These are phyloP conservation scores for Kurtzmaniella quercitrusa DNA, from an alignment of 1,139 yeast genomes.

Conservation along the genomic window DNA sequence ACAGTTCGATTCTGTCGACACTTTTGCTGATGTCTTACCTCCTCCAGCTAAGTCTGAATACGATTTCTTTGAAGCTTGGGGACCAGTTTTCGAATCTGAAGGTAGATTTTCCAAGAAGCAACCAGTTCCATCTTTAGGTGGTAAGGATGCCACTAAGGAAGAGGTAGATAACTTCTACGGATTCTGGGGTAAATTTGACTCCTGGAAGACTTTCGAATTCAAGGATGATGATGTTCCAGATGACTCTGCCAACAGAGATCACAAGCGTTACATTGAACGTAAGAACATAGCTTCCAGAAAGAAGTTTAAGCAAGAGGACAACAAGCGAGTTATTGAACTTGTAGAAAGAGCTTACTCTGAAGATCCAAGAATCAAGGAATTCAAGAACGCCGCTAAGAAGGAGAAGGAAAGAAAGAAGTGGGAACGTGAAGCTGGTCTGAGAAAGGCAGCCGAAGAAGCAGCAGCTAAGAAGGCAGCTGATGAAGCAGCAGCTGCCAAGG, in stretches of 20 bases:
- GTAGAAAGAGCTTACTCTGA: constrained; percentile 84
- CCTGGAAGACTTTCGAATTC: constrained; percentile 98
- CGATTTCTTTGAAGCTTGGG: constrained; percentile 91
- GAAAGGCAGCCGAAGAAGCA: constrained; percentile 92
- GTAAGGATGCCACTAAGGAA: constrained; percentile 59
- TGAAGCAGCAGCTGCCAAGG: constrained; percentile 67
- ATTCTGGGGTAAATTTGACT: constrained; percentile 93
- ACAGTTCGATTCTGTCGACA: constrained; percentile 95
- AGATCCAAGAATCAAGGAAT: constrained; percentile 92
- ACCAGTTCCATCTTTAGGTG: constrained; percentile 85
- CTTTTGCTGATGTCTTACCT: constrained; percentile 76
- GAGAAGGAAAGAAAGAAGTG: constrained; percentile 94
- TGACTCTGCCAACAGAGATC: constrained; percentile 98
- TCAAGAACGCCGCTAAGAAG: constrained; percentile 92
- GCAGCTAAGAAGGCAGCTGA: constrained; percentile 80
- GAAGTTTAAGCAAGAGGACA: constrained; percentile 97
- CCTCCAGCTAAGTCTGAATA: constrained; percentile 61
- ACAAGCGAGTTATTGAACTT: constrained; percentile 79
- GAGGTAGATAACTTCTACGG: constrained; percentile 88
- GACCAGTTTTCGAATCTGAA: constrained; percentile 86
- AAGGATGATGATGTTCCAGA: constrained; percentile 99
- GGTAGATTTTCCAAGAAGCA: constrained; percentile 86
- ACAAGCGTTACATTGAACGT: constrained; percentile 97
- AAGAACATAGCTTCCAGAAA: constrained; percentile 95
- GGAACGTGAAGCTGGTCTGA: constrained; percentile 97